Percentiles rank a stretch among this genome's conserved stretches.
Conservation (phyloP, 345 rosid species). For the Sonneratia alba region DNA sequence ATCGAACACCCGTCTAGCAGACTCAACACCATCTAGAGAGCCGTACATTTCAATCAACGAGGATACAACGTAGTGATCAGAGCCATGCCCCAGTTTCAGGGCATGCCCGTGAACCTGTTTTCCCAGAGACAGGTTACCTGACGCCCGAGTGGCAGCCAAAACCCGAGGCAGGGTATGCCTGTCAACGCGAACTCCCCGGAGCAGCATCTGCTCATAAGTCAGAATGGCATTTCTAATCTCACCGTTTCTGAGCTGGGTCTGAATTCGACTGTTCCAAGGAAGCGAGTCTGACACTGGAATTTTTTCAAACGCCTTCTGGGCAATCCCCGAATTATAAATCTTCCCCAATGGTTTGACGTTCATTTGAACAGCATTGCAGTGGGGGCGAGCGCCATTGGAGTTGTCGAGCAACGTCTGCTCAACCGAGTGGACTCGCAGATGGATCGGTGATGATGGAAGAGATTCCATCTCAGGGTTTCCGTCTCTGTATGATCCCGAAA, state of each 20-base stretch:
- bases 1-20: slow-evolving; percentile 31
- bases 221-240: slow-evolving; percentile 19
- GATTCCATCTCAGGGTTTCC: slow-evolving; percentile 1
- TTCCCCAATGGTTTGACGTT: neutral
- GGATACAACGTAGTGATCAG: slow-evolving; percentile 27
- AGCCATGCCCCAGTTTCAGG: slow-evolving; percentile 27
- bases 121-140: slow-evolving; percentile 22
- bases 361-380: neutral
- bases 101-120: slow-evolving; percentile 36
- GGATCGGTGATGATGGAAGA: neutral
- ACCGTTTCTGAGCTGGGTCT: slow-evolving; percentile 20
- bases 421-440: neutral
- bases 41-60: slow-evolving; percentile 44
- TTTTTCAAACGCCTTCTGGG: slow-evolving; percentile 35
- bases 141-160: slow-evolving; percentile 29
- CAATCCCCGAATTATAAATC: neutral
- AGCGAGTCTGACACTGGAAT: slow-evolving; percentile 26
- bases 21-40: slow-evolving; percentile 22
- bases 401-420: neutral
- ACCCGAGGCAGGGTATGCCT: slow-evolving; percentile 37
- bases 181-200: slow-evolving; percentile 35
- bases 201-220: slow-evolving; percentile 33
- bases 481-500: no score
- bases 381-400: neutral
- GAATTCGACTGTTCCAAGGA: slow-evolving; percentile 38